Evolutionary conservation across 2,329 filamentous ascomycete genomes (phyloP).

Genomic region (Penicillium crustosum): DNA sequence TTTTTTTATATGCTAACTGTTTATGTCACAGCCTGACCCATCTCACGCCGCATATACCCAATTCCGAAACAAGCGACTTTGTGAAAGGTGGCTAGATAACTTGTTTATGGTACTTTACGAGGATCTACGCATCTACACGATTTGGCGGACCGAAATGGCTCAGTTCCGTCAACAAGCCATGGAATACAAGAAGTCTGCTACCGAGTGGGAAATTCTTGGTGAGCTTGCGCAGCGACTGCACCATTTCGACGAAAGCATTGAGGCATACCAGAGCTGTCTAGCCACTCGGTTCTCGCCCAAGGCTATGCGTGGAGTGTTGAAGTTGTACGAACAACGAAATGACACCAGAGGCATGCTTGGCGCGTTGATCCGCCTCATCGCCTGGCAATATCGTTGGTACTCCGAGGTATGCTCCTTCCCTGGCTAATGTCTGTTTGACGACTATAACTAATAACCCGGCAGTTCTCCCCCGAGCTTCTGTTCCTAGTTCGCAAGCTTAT

Average conservation of each 20-base stretch:
- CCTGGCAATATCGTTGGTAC: slow-evolving; percentile 99
- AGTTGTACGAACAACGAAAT: slow-evolving; percentile 72
- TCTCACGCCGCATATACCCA: slow-evolving; percentile 76
- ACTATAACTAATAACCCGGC: slow-evolving; percentile 20
- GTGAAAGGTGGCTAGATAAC: slow-evolving; percentile 96
- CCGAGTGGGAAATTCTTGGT: slow-evolving; percentile 97
- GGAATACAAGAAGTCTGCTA: slow-evolving; percentile 93
- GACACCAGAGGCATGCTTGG: slow-evolving; percentile 79
- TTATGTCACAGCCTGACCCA: slow-evolving; percentile 54
- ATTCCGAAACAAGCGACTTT: slow-evolving; percentile 95
- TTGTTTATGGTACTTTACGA: slow-evolving; percentile 99
- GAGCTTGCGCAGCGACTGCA: slow-evolving; percentile 90
- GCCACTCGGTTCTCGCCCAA: slow-evolving; percentile 89
- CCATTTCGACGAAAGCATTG: slow-evolving; percentile 84
- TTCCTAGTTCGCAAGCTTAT: slow-evolving; percentile 88
- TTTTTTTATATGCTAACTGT: slow-evolving; percentile 15
- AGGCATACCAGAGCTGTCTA: slow-evolving; percentile 88
- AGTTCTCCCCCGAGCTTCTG: slow-evolving; percentile 89
- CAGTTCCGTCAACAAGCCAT: slow-evolving; percentile 91
- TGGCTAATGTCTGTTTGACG: background rate
- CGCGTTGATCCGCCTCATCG: slow-evolving; percentile 85
- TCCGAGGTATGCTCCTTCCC: slow-evolving; percentile 65
- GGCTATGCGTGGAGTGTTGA: slow-evolving; percentile 80
- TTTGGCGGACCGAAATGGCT: slow-evolving; percentile 97
- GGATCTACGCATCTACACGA: slow-evolving; percentile 95